These are phyloP conservation scores for Globisporangium rhizosaccharum DNA, from an alignment of 352 stramenopile genomes.

Conservation along the genomic window DNA sequence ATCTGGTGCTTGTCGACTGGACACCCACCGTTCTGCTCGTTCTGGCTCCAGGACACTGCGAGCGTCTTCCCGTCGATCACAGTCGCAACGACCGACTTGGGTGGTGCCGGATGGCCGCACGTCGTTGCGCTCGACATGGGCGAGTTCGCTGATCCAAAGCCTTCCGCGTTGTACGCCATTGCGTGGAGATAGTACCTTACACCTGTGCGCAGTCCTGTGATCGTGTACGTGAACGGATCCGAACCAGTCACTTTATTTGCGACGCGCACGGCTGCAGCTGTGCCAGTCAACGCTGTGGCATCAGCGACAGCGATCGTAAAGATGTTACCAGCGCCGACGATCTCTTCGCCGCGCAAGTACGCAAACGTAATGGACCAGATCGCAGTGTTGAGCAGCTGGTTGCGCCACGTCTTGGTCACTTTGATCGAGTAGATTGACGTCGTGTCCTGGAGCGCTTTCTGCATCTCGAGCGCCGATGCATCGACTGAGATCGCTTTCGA, in stretches of 20 bases:
- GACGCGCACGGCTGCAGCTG: slow-evolving; percentile 51
- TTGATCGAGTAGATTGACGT: slow-evolving; percentile 86
- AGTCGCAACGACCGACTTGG: slow-evolving; percentile 34
- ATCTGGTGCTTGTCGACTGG: slow-evolving; percentile 64
- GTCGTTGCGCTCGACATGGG: slow-evolving; percentile 47
- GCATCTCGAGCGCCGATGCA: slow-evolving; percentile 84
- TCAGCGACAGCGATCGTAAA: slow-evolving; percentile 67
- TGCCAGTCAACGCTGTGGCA: slow-evolving; percentile 46
- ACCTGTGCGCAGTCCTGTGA: slow-evolving; percentile 47
- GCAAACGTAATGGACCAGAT: slow-evolving; percentile 94
- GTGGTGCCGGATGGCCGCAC: slow-evolving; percentile 43
- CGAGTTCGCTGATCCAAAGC: slow-evolving; percentile 56
- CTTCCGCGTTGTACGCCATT: slow-evolving; percentile 79
- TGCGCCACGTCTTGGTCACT: slow-evolving; percentile 41
- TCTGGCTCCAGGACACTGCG: slow-evolving; percentile 41
- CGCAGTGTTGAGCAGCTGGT: slow-evolving; percentile 43
- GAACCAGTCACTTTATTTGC: slow-evolving; percentile 88
- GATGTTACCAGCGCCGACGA: slow-evolving; percentile 90
- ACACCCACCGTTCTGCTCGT: slow-evolving; percentile 24
- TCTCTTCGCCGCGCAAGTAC: slow-evolving; percentile 87
- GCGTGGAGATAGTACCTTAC: slow-evolving; percentile 69
- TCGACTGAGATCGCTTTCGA: slow-evolving; percentile 67
- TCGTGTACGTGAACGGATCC: slow-evolving; percentile 75
- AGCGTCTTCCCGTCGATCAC: slow-evolving; percentile 57
- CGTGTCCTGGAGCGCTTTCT: slow-evolving; percentile 62